Percentiles rank a stretch among this genome's conserved stretches.
Evolutionary conservation across 176 grass and related monocot species (phyloP).

Genomic region (Musa beccarii): DNA sequence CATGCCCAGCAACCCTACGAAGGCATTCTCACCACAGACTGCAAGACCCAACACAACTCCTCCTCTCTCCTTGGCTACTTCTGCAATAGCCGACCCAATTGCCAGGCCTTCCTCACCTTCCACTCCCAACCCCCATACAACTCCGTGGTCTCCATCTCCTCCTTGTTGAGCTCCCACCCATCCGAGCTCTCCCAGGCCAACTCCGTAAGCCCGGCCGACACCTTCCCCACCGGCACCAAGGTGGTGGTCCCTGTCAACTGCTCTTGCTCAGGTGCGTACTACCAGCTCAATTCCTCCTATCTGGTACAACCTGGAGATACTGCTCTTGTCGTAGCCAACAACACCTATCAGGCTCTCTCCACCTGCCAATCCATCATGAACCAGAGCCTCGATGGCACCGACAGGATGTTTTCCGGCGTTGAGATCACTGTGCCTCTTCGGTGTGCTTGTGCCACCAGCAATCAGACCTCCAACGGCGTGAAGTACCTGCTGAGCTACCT

Average conservation of each 20-base stretch:
- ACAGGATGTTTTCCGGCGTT: neutral
- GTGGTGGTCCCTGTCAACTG: conserved; percentile 43
- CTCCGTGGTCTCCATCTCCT: conserved; percentile 21
- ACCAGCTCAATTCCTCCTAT: conserved; percentile 50
- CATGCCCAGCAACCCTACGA: conserved; percentile 45
- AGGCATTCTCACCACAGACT: conserved; percentile 27
- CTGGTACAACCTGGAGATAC: conserved; percentile 15
- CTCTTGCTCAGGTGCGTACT: conserved; percentile 42
- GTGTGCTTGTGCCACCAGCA: conserved; percentile 56
- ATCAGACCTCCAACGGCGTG: conserved; percentile 22
- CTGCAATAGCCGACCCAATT: conserved; percentile 29
- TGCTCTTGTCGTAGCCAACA: conserved; percentile 30
- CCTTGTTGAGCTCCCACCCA: conserved; percentile 36
- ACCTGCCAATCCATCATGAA: conserved; percentile 53
- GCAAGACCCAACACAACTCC: conserved; percentile 23
- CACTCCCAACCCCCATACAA: conserved; percentile 14
- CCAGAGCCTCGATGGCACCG: conserved; percentile 24
- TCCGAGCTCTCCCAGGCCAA: conserved; percentile 22
- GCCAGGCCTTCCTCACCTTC: conserved; percentile 66
- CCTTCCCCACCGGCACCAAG: conserved; percentile 18
- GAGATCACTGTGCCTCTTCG: conserved; percentile 37
- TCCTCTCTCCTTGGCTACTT: conserved; percentile 55
- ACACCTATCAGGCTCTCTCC: conserved; percentile 47
- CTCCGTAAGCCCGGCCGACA: neutral
- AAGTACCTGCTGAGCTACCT: conserved; percentile 53